phyloP scores from a whole-genome alignment of 495 filamentous ascomycete species.

The Pyrenopolyporus hunteri region DNA sequence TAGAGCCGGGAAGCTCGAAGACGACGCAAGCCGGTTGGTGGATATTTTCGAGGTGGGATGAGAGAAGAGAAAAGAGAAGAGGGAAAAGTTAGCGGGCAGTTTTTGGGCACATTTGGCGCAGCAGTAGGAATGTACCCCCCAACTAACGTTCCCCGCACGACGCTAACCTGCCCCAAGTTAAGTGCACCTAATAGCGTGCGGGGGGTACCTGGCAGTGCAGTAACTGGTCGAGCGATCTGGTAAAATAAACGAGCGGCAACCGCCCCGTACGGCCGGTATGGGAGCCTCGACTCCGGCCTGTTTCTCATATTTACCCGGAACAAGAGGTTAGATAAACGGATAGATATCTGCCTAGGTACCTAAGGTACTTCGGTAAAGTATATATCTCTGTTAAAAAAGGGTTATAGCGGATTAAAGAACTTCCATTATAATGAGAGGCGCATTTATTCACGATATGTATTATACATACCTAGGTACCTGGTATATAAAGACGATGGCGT shows the following conservation, averaged over 20 bases:
- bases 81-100: not conserved
- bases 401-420: too few species aligned
- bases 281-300: conserved; percentile 6
- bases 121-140: too few species aligned
- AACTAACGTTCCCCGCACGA: conserved; percentile 22
- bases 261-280: conserved; percentile 25
- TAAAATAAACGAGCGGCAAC: conserved; percentile 15
- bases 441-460: too few species aligned
- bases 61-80: not conserved
- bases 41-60: conserved; percentile 23
- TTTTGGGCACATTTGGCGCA: too few species aligned
- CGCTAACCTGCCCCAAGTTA: conserved; percentile 12
- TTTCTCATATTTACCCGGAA: conserved; percentile 21
- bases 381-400: too few species aligned
- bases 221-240: not conserved
- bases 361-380: too few species aligned
- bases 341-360: too few species aligned
- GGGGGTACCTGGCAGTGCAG: conserved; percentile 10
- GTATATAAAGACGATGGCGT: too few species aligned
- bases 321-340: too few species aligned
- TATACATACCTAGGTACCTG: too few species aligned
- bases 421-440: too few species aligned
- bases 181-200: conserved; percentile 5
- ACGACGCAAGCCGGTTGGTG: conserved; percentile 19
- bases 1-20: conserved; percentile 6